Evolutionary conservation across 2,329 filamentous ascomycete species (phyloP), one percentile per base, ranked within the genome.

Genomic region (Knufia fluminis): DNA sequence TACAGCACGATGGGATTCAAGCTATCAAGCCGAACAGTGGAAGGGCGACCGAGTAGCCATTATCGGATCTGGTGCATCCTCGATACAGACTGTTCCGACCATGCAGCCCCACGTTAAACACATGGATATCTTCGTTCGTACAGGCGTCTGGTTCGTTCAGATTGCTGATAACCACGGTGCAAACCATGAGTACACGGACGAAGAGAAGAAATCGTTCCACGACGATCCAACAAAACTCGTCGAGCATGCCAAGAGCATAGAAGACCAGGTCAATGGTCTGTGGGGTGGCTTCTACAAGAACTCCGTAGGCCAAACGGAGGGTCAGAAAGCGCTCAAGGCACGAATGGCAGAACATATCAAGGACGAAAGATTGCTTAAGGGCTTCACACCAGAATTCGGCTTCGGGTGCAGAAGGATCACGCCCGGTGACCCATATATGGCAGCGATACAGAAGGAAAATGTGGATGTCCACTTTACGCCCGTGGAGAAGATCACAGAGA

Each of bases 311-410:
- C 74, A 77, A 52, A 64, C 64, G 10, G 53, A 52, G 14, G 65
- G 61, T 1, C 65, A 70, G 51, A 19, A 66, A 38, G 36, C 65
- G 3, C 71, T 74, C 50, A 58, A 57, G 20, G 58, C 62, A 3
- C 64, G 71, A 12, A 77, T 76, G 73, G 65, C 62, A 10, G 71
- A 76, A 52, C 68, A 66, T 46, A 73, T 78, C 58, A 75, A 73
- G 52, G 73, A 77, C 51, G 64, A 75, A 52, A 62, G 73, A 9
- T 62, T 76, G 20, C 58, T 75, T 2, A 59, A 74, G 47, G 71
- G 71, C 3, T 72, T 73, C 48, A 72, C 67, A 3, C 71, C 71
- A 0, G 70, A 66, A 14, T 74, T 70, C 20, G 67, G 66, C 10
- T 53, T 73, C 32, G 71, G 71, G 1, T 74, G 65, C 49, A 64